phyloP scores from a whole-genome alignment of 2,329 filamentous ascomycete species.

The Emmonsiellopsis sp. region DNA sequence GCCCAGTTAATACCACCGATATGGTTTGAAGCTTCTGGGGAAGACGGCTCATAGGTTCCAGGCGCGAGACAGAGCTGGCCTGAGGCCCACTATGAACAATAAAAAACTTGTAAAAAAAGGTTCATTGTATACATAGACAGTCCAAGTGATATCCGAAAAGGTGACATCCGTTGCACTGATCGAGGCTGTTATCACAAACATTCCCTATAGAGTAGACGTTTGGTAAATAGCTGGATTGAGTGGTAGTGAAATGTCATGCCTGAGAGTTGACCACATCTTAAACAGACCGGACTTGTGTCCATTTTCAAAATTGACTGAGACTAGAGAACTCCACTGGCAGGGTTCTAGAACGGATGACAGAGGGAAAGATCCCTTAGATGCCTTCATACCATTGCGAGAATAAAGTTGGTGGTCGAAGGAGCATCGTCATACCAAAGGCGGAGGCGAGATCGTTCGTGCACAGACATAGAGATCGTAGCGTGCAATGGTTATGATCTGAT shows the following conservation, averaged over 20 bases:
- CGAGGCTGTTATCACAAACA: too few species aligned
- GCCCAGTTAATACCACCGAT: background rate
- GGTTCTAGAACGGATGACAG: background rate
- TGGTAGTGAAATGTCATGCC: too few species aligned
- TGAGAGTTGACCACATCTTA: too few species aligned
- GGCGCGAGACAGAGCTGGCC: too few species aligned
- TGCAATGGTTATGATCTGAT: background rate
- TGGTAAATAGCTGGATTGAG: too few species aligned
- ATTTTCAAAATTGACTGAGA: background rate
- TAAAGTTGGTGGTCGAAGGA: background rate
- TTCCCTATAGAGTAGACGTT: too few species aligned
- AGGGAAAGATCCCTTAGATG: background rate
- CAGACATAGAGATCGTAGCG: background rate
- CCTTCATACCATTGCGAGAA: background rate
- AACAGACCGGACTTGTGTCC: too few species aligned
- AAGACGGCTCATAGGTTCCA: background rate
- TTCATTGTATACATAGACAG: too few species aligned
- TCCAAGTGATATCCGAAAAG: too few species aligned
- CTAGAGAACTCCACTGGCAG: background rate
- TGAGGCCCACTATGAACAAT: too few species aligned
- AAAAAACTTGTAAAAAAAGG: too few species aligned
- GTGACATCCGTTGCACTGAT: too few species aligned
- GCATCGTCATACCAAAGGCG: background rate
- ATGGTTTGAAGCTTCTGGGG: background rate
- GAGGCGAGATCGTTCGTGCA: background rate